These are phyloP conservation scores for Hypocreales sp. DNA, from an alignment of 2,329 filamentous ascomycete species.

Conservation along the genomic window DNA sequence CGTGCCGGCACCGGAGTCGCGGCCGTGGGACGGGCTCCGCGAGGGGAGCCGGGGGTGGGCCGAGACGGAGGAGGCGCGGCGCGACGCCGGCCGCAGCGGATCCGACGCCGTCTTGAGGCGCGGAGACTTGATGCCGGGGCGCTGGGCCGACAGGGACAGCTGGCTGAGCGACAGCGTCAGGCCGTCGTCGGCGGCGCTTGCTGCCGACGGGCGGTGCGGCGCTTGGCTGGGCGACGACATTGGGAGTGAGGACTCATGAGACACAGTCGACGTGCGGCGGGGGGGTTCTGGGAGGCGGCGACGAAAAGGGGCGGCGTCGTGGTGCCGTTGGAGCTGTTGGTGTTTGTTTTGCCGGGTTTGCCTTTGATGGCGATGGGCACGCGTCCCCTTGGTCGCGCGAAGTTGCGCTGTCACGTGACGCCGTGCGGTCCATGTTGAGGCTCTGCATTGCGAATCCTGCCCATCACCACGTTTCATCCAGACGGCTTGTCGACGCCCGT, in stretches of 20 bases:
- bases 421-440: too few relatives aligned
- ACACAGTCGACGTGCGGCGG: too few relatives aligned
- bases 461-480: too few relatives aligned
- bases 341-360: too few relatives aligned
- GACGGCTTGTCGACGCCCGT: too few relatives aligned
- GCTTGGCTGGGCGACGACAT: slow-evolving; percentile 1
- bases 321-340: too few relatives aligned
- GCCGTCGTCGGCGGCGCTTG: slow-evolving; percentile 14
- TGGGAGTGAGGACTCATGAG: neutral
- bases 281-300: too few relatives aligned
- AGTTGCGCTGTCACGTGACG: too few relatives aligned
- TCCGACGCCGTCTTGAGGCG: slow-evolving; percentile 13
- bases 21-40: slow-evolving; percentile 25
- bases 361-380: too few relatives aligned
- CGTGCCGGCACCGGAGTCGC: slow-evolving; percentile 29
- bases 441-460: too few relatives aligned
- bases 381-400: too few relatives aligned
- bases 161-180: slow-evolving; percentile 26
- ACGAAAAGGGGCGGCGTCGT: too few relatives aligned
- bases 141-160: slow-evolving; percentile 24
- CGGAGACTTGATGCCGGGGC: slow-evolving; percentile 10
- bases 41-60: slow-evolving; percentile 19
- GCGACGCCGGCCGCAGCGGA: slow-evolving; percentile 19
- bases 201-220: slow-evolving; percentile 15
- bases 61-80: slow-evolving; percentile 22